A percentile compares a stretch with the other conserved stretches of the same genome.
Conservation (phyloP, 768 basidiomycete genomes). For the Boletales sp. region DNA sequence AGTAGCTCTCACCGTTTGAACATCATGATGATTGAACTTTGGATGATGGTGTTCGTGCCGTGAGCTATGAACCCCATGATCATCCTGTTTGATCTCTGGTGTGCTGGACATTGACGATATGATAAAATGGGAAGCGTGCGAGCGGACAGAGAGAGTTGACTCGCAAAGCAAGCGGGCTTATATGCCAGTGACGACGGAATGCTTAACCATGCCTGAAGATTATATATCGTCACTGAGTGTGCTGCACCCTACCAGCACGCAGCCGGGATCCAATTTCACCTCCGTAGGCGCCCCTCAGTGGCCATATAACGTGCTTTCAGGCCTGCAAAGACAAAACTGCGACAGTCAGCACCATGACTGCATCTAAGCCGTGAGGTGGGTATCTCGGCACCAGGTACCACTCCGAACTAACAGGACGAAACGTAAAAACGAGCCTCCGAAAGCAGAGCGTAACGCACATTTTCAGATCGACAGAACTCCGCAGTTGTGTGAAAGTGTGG, state of each 20-base stretch:
- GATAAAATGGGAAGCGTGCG: neutral
- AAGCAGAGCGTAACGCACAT: slow-evolving; percentile 42
- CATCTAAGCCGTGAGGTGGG: slow-evolving; percentile 20
- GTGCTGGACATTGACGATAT: slow-evolving; percentile 18
- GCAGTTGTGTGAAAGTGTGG: slow-evolving; percentile 49
- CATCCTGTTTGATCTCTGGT: slow-evolving; percentile 19
- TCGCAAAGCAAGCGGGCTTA: no score
- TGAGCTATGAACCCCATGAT: neutral
- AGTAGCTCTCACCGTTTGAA: slow-evolving; percentile 11
- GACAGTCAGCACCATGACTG: slow-evolving; percentile 9
- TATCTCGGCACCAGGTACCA: slow-evolving; percentile 18
- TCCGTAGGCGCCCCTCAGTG: no score
- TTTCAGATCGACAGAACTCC: slow-evolving; percentile 47
- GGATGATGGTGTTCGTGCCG: slow-evolving; percentile 6
- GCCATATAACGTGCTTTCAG: slow-evolving; percentile 6
- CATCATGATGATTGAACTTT: slow-evolving; percentile 16
- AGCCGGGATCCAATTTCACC: no score
- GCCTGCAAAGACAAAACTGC: slow-evolving; percentile 10
- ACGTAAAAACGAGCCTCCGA: slow-evolving; percentile 3
- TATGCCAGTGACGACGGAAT: no score
- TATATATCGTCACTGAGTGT: no score
- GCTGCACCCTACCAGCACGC: no score
- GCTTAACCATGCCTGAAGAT: no score
- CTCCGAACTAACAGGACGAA: slow-evolving; percentile 17
- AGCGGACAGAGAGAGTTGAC: neutral